Evolutionary conservation across 2,329 filamentous ascomycete species (phyloP).

Genomic region (Penicillium sp.): DNA sequence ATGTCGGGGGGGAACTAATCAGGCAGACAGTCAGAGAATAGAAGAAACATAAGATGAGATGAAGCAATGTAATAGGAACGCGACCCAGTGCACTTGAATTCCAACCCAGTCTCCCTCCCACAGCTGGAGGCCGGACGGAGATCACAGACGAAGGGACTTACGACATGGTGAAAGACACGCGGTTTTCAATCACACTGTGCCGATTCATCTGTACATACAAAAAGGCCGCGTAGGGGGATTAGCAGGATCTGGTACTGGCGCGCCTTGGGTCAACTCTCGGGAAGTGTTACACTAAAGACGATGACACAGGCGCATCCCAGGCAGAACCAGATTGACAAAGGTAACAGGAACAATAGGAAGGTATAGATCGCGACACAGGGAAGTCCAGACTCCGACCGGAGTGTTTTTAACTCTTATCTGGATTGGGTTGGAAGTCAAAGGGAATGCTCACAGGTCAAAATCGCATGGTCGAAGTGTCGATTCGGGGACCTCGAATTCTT

Average conservation of each 20-base stretch:
- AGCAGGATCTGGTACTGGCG: constrained; percentile 37
- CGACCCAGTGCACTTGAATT: constrained; percentile 15
- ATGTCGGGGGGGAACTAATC: constrained; percentile 42
- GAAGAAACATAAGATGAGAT: constrained; percentile 3
- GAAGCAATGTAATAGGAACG: constrained; percentile 10
- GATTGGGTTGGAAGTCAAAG: constrained; percentile 12
- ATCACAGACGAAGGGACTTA: constrained; percentile 38
- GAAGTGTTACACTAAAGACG: constrained; percentile 39
- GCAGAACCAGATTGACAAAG: constrained; percentile 28
- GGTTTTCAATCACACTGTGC: constrained; percentile 37
- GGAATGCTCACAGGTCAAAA: constrained; percentile 28
- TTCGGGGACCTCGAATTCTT: constrained; percentile 31
- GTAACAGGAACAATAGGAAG: constrained; percentile 15
- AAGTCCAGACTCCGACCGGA: constrained; percentile 15
- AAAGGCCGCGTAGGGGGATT: constrained; percentile 33
- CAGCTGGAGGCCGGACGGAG: constrained; percentile 21
- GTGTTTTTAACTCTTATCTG: constrained; percentile 12
- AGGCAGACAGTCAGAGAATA: constrained; percentile 9
- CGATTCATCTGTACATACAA: constrained; percentile 44
- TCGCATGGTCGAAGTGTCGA: constrained; percentile 31
- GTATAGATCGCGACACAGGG: constrained; percentile 10
- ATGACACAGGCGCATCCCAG: constrained; percentile 42
- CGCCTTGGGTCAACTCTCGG: constrained; percentile 33
- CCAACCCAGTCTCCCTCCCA: constrained; percentile 25
- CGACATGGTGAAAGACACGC: constrained; percentile 41